These are phyloP conservation scores for Hypomyces perniciosus DNA, from an alignment of 2,329 filamentous ascomycete species.

Conservation along the genomic window DNA sequence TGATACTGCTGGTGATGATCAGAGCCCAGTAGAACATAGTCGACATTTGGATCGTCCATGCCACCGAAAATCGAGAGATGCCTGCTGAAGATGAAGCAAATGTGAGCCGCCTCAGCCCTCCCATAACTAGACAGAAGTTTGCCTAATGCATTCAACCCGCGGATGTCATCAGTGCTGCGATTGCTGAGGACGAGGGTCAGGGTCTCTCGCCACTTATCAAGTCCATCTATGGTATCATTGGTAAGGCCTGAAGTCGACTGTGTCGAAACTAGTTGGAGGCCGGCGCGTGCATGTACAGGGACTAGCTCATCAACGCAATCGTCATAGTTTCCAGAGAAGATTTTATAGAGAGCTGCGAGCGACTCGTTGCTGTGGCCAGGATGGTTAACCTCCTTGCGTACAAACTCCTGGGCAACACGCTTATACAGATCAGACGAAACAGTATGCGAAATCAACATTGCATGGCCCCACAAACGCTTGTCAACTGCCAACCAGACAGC, in stretches of 20 bases:
- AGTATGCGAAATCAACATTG: constrained; percentile 77
- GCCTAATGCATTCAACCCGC: constrained; percentile 73
- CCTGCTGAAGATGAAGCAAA: constrained; percentile 86
- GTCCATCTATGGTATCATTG: constrained; percentile 71
- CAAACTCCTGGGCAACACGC: constrained; percentile 90
- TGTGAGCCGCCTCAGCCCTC: constrained; percentile 83
- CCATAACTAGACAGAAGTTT: constrained; percentile 79
- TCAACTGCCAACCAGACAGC: constrained; percentile 93
- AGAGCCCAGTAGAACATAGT: constrained; percentile 78
- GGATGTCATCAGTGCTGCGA: constrained; percentile 70
- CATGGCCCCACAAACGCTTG: constrained; percentile 91
- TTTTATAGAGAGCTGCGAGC: constrained; percentile 84
- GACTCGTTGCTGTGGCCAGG: constrained; percentile 75
- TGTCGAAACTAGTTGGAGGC: constrained; percentile 85
- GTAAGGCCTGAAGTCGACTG: constrained; percentile 53
- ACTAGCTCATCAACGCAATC: constrained; percentile 96
- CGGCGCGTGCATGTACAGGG: constrained; percentile 83
- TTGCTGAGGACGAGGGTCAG: constrained; percentile 82
- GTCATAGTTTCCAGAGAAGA: constrained; percentile 88
- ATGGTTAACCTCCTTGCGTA: constrained; percentile 88
- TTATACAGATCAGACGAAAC: constrained; percentile 82
- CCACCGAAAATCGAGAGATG: constrained; percentile 68
- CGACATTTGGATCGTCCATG: constrained; percentile 69
- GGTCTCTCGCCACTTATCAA: constrained; percentile 94
- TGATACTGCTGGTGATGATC: constrained; percentile 69